Base-by-base conservation (phyloP, 345 rosid species). In the Raphanus sativus region DNA sequence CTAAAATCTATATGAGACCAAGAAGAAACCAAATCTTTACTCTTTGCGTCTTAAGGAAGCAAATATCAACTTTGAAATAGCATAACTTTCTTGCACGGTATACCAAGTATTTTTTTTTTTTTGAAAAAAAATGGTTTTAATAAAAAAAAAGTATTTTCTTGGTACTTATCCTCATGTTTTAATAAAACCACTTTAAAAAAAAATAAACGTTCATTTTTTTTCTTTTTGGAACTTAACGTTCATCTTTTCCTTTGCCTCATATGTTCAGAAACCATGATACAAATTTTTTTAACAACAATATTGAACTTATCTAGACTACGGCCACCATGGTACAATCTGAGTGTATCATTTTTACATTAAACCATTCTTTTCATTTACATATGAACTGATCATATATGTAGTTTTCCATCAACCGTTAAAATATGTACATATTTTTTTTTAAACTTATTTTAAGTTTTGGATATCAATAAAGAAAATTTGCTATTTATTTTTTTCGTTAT, bases 1-100 rank as follows among this genome's bases (percentile, higher is more conserved):
- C 15, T 59, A 59, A 28, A 60, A 58, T 10, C 7, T 4, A n/a
- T 4, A n/a, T 24, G 69, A 54, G 52, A 56, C 61, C 61, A 56
- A 21, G 29, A 56, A 9, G 61, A 56, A 56, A 56, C 60, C 60
- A 55, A 55, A 26, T 55, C 26, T 17, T 54, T 54, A 48, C 69
- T 50, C 80, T 69, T 68, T 48, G 29, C 55, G 12, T 48, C 74
- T 61, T 68, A 12, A 26, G 29, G 42, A 69, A 62, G 58, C 70
- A 62, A 76, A 62, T 26, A 76, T 11, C 75, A 48, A 68, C 1
- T 45, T 67, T 68, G 55, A 17, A 45, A 24, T 76, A 48, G 21
- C 29, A 12, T 28, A 29, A 26, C 32, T 62, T 72, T 72, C 68
- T 45, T 72, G 45, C 62, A 69, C 62, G 72, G 36, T 67, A 8